Base-by-base conservation (phyloP, 2,329 filamentous ascomycete genomes). In the Zelopaecilomyces penicillatus region DNA sequence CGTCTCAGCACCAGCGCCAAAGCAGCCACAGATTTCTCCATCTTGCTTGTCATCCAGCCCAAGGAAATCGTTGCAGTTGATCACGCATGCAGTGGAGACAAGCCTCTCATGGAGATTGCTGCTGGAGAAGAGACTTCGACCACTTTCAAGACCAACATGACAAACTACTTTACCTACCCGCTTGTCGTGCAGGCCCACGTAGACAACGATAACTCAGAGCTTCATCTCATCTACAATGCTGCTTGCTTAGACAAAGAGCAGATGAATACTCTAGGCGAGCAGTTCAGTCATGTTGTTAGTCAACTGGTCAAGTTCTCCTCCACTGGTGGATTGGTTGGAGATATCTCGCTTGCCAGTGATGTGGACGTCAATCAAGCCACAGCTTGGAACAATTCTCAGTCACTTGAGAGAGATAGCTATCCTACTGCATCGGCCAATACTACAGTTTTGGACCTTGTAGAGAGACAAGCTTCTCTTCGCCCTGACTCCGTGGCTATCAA, bases 41-140 rank as follows among this genome's bases (percentile, higher is more conserved):
- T 51, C 2, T 37, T 62, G 8, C 45, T 64, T 2, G 52, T 60
- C 3, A 49, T 63, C 5, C 59, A 59, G 30, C 53, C 52, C 10
- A 11, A 26, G 12, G 41, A 46, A 6, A 28, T 49, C 1, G 41
- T 48, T 1, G 30, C 48, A 3, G 10, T 7, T 0, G 33, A 51
- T 30, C 41, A 48, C 5, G 19, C 36, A 7, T 19, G 19, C 19
- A 19, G 19, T 19, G 19, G 44, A 8, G 47, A 45, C 11, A 30
- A n/a, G 19, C 19, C 0, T 43, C 45, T 3, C 45, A 48, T 11
- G 46, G 43, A 0, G 31, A 27, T 9, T 37, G 34, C 35, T 37
- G 30, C 39, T 43, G 28, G 28, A 35, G 30, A 27, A 5, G 42
- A 43, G 19, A 43, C 29, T 6, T 10, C 39, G 7, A 9, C 28